These are phyloP conservation scores for Colletotrichum trifolii DNA, from an alignment of 2,329 filamentous ascomycete species.

Conservation along the genomic window DNA sequence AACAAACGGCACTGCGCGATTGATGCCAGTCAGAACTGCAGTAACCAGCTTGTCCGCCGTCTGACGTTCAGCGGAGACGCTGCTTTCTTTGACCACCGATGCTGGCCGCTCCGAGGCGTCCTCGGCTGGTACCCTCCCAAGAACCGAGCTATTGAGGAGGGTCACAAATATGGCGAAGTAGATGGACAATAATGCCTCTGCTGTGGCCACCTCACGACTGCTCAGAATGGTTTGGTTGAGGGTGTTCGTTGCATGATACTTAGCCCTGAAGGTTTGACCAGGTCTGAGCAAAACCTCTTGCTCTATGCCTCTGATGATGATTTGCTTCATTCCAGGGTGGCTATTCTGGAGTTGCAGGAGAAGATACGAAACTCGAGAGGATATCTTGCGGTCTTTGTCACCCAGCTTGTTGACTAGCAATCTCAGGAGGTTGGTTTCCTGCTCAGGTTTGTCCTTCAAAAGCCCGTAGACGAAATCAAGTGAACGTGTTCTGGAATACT, in stretches of 20 bases:
- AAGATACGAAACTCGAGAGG: conserved; percentile 91
- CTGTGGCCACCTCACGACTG: conserved; percentile 82
- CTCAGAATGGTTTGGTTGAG: conserved; percentile 96
- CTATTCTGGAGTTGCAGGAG: conserved; percentile 89
- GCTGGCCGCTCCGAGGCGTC: conserved; percentile 6
- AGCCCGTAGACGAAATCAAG: conserved; percentile 93
- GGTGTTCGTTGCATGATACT: conserved; percentile 96
- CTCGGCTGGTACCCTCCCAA: conserved; percentile 21
- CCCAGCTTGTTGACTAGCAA: conserved; percentile 96
- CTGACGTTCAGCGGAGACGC: conserved; percentile 65
- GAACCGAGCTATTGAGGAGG: conserved; percentile 69
- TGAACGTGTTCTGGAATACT: conserved; percentile 88
- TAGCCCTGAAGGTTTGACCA: conserved; percentile 87
- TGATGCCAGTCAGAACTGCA: conserved; percentile 91
- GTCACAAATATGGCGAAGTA: conserved; percentile 92
- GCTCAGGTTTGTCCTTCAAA: conserved; percentile 94
- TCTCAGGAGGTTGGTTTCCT: conserved; percentile 92
- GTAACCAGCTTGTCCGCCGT: conserved; percentile 92
- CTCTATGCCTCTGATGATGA: conserved; percentile 87
- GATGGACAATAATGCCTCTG: conserved; percentile 84
- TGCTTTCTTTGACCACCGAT: conserved; percentile 29
- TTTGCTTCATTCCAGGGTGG: conserved; percentile 93
- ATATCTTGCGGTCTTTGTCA: conserved; percentile 94
- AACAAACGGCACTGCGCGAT: conserved; percentile 94
- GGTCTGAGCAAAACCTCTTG: conserved; percentile 88